Percentiles rank a stretch among this genome's conserved stretches.
These are phyloP conservation scores for Nepenthes alata DNA, from an alignment of 179 eudicot species.

Conservation along the genomic window DNA sequence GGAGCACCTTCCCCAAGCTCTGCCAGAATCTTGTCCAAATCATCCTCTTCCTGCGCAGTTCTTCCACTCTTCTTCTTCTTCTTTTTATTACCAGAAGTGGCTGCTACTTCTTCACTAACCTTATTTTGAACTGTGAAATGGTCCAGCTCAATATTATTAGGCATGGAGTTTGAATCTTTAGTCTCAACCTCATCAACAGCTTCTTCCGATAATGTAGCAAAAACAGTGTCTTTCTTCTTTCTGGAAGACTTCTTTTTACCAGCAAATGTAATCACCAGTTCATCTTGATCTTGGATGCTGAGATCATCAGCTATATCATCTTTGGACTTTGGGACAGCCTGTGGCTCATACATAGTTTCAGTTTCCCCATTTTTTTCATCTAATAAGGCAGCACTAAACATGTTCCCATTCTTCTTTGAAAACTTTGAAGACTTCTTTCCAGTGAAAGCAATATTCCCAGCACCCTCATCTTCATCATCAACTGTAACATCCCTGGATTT, in stretches of 20 bases:
- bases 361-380: conserved; percentile 23
- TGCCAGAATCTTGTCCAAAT: conserved; percentile 69
- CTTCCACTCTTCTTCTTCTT: conserved; percentile 84
- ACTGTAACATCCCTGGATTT: conserved; percentile 16
- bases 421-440: conserved; percentile 55
- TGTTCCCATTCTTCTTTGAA: conserved; percentile 20
- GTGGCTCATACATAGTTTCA: conserved; percentile 11
- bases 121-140: conserved; percentile 20
- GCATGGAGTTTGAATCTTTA: conserved; percentile 13
- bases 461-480: conserved; percentile 7
- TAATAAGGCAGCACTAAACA: conserved; percentile 18
- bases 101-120: conserved; percentile 23
- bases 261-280: conserved; percentile 34
- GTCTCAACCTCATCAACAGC: conserved; percentile 15
- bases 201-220: conserved; percentile 18
- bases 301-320: conserved; percentile 15
- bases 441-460: conserved; percentile 22
- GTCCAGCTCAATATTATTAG: conserved; percentile 15
- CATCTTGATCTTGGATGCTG: conserved; percentile 26
- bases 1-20: conserved; percentile 67
- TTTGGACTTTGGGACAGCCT: conserved; percentile 19
- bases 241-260: conserved; percentile 90
- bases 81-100: conserved; percentile 69
- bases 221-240: conserved; percentile 41
- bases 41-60: conserved; percentile 77